Evolutionary conservation across 441 rosid species (phyloP).

Genomic region (Brassica hybrid): DNA sequence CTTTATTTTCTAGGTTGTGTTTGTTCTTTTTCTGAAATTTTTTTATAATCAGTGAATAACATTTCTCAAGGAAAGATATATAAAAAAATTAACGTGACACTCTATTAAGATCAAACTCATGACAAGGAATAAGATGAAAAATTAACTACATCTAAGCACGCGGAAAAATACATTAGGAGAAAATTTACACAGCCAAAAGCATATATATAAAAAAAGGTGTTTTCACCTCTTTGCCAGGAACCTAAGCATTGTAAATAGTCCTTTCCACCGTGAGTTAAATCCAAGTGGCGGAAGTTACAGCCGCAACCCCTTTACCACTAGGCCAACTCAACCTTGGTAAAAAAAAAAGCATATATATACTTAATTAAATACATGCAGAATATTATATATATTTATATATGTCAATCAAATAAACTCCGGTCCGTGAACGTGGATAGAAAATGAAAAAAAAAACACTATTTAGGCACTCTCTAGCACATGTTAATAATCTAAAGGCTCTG

Average conservation of each 20-base stretch:
- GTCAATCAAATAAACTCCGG: constrained; percentile 24
- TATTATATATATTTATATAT: neutral
- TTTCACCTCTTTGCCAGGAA: too few species aligned
- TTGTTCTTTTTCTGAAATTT: neutral
- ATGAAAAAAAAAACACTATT: constrained; percentile 2
- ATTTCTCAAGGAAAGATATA: neutral
- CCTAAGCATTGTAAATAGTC: too few species aligned
- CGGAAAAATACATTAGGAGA: neutral
- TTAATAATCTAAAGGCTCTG: constrained; percentile 34
- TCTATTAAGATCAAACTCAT: constrained; percentile 16
- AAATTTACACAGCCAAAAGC: constrained; percentile 28
- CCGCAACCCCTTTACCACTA: too few species aligned
- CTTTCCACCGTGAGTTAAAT: too few species aligned
- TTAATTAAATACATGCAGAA: constrained; percentile 21
- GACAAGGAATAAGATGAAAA: neutral
- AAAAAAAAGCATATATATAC: too few species aligned
- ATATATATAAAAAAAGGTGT: too few species aligned
- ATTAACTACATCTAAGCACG: constrained; percentile 9
- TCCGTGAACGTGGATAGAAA: constrained; percentile 23
- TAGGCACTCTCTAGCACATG: constrained; percentile 17
- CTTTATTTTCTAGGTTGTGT: neutral
- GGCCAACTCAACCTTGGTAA: too few species aligned
- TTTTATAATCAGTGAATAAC: neutral
- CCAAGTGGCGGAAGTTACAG: too few species aligned
- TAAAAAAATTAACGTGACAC: neutral